Conservation (phyloP, 73 alveolate genomes). For the Stentor coeruleus region DNA sequence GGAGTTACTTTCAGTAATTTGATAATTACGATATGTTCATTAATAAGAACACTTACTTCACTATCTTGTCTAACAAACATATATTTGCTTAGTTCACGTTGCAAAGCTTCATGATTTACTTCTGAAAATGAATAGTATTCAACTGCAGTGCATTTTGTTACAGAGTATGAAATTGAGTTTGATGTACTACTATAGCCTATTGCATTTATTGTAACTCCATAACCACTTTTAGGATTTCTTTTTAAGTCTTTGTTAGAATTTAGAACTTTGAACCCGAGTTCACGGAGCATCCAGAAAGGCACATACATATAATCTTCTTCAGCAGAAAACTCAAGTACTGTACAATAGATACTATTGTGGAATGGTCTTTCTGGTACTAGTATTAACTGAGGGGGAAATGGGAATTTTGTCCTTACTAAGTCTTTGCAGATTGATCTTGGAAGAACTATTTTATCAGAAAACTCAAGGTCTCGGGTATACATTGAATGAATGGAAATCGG, state of each 20-base stretch:
- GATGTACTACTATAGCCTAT: neutral
- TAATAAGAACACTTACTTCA: neutral
- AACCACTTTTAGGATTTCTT: neutral
- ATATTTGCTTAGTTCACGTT: neutral
- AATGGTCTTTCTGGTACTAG: neutral
- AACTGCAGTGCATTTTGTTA: neutral
- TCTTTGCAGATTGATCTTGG: neutral
- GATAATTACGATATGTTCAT: neutral
- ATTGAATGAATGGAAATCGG: neutral
- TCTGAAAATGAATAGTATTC: neutral
- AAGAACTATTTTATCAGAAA: neutral
- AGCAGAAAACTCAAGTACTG: neutral
- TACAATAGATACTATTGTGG: neutral
- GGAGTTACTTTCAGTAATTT: neutral
- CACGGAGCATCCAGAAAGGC: neutral
- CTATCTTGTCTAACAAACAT: neutral
- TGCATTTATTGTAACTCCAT: neutral
- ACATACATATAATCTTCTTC: constrained; percentile 17
- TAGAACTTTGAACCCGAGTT: neutral
- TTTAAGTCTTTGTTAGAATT: neutral
- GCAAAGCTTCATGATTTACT: neutral
- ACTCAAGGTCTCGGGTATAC: constrained; percentile 5
- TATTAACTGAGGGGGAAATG: neutral
- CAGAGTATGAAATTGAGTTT: neutral
- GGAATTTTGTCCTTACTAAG: neutral